These are phyloP conservation scores for Draba incana DNA, from an alignment of 345 rosid genomes.

Conservation along the genomic window DNA sequence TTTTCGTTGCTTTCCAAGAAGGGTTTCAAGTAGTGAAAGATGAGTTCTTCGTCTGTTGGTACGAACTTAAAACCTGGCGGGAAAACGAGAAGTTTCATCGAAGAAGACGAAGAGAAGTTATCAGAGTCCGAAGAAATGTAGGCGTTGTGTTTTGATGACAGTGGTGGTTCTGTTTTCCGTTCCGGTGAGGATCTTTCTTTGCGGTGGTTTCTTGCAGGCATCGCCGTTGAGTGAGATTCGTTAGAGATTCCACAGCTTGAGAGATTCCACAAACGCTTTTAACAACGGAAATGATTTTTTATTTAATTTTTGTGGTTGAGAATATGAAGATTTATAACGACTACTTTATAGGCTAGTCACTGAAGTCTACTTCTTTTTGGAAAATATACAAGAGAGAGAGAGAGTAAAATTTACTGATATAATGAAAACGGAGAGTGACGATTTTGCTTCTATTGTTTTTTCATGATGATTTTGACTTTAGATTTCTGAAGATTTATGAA, in stretches of 20 bases:
- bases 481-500: no score
- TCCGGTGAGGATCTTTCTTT: slow-evolving; percentile 12
- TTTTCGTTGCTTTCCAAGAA: neutral
- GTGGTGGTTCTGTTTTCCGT: neutral
- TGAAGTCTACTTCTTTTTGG: no score
- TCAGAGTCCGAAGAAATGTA: neutral
- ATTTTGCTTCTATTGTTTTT: no score
- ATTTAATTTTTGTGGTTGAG: no score
- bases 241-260: neutral
- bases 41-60: neutral
- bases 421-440: no score
- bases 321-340: no score
- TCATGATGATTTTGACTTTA: no score
- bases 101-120: neutral
- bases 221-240: neutral
- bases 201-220: neutral
- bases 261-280: neutral
- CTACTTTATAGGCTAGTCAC: no score
- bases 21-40: slow-evolving; percentile 13
- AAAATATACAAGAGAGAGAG: no score
- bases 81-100: neutral
- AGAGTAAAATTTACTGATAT: no score
- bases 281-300: no score
- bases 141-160: neutral
- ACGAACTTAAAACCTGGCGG: slow-evolving; percentile 15